These are phyloP conservation scores for Kodamaea ohmeri DNA, from an alignment of 1,139 yeast species.

Conservation along the genomic window DNA sequence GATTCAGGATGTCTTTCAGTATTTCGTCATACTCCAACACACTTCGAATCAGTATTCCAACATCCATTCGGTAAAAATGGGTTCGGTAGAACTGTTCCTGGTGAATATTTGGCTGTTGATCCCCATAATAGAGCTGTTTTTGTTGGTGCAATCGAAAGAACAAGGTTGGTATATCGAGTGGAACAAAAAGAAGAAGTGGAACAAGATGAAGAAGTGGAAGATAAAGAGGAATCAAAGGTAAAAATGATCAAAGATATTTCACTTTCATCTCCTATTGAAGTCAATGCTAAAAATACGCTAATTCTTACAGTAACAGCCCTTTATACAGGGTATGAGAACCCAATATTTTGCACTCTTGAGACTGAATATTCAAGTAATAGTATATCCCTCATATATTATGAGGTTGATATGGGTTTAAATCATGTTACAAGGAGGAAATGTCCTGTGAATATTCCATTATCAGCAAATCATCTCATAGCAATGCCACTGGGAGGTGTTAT, in stretches of 20 bases:
- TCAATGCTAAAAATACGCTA: slow-evolving; percentile 43
- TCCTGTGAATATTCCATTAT: slow-evolving; percentile 29
- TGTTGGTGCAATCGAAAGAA: slow-evolving; percentile 69
- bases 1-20: slow-evolving; percentile 78
- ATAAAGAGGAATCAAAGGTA: slow-evolving; percentile 13
- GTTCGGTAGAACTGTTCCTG: slow-evolving; percentile 71
- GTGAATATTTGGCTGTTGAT: slow-evolving; percentile 71
- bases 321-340: slow-evolving; percentile 79
- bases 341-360: slow-evolving; percentile 79
- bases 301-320: slow-evolving; percentile 58
- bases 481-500: slow-evolving; percentile 41
- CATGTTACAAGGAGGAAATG: slow-evolving; percentile 52
- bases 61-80: slow-evolving; percentile 80
- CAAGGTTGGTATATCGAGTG: slow-evolving; percentile 58
- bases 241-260: slow-evolving; percentile 32
- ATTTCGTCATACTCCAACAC: slow-evolving; percentile 41
- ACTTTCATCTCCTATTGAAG: slow-evolving; percentile 69
- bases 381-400: slow-evolving; percentile 57
- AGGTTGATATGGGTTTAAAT: slow-evolving; percentile 82
- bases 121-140: slow-evolving; percentile 70
- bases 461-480: slow-evolving; percentile 33
- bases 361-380: slow-evolving; percentile 39
- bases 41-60: slow-evolving; percentile 50
- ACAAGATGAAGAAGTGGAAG: neutral
- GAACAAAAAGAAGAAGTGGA: slow-evolving; percentile 26